These are phyloP conservation scores for Pichia californica DNA, from an alignment of 805 yeast species.

Conservation along the genomic window DNA sequence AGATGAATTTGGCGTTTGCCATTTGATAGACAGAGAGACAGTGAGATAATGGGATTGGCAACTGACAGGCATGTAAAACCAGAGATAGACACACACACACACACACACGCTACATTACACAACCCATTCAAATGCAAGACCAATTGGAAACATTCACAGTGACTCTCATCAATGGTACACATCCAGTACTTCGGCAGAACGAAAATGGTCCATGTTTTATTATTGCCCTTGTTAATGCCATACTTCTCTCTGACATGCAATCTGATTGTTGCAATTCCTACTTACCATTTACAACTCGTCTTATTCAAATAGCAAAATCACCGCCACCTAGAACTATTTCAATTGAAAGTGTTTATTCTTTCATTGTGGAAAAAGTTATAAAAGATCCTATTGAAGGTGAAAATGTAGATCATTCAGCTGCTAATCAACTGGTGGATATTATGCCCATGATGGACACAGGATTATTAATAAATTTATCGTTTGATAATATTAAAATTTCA, in stretches of 20 bases:
- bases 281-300: neutral
- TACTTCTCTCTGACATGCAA: constrained; percentile 35
- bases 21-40: too few species aligned
- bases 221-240: constrained; percentile 66
- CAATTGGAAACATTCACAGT: neutral
- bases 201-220: constrained; percentile 86
- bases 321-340: neutral
- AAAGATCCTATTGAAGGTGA: neutral
- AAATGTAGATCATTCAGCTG: neutral
- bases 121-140: too few species aligned
- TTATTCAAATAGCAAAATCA: neutral
- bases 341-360: neutral
- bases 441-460: constrained; percentile 45
- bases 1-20: neutral
- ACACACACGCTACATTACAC: too few species aligned
- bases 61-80: too few species aligned
- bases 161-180: neutral
- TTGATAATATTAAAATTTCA: constrained; percentile 35
- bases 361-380: neutral
- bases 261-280: neutral
- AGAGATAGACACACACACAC: too few species aligned
- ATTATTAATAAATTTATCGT: constrained; percentile 62
- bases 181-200: constrained; percentile 60
- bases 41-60: too few species aligned
- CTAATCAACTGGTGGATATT: neutral